phyloP scores from a whole-genome alignment of 139 green algal genomes.

The Chlamydomonas schloesseri region DNA sequence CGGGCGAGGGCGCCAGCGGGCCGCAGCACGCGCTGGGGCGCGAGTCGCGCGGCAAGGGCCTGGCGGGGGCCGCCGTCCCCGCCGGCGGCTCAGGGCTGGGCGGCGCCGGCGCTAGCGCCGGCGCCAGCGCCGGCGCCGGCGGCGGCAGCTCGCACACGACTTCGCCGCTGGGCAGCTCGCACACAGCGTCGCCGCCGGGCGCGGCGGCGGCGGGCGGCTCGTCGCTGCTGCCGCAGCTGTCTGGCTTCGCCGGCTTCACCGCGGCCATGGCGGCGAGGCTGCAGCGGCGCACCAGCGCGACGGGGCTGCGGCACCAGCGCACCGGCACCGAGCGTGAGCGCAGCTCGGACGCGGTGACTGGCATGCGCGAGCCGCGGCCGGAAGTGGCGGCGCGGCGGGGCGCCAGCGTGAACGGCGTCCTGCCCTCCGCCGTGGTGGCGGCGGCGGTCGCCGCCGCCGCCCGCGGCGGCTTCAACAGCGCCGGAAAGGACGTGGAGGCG shows the following conservation, averaged over 20 bases:
- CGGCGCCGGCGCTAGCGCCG: no score
- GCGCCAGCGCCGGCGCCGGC: no score
- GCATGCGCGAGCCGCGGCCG: background rate
- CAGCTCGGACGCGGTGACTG: background rate
- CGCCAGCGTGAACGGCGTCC: background rate
- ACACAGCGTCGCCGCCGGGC: background rate
- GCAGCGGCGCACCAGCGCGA: background rate
- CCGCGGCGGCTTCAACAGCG: no score
- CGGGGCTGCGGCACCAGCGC: background rate
- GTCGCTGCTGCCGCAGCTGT: background rate
- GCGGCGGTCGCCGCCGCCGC: no score
- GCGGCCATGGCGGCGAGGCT: background rate
- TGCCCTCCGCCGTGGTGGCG: background rate
- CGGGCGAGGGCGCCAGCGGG: background rate
- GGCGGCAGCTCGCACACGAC: background rate
- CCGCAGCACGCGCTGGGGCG: no score
- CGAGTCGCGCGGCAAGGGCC: no score
- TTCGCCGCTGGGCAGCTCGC: background rate
- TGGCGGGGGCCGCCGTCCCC: background rate
- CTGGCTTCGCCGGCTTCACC: background rate
- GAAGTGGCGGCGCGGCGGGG: no score
- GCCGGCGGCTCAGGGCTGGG: background rate
- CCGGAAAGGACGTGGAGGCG: no score
- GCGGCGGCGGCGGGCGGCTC: background rate
- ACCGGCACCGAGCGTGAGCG: background rate